Conservation (phyloP, 768 basidiomycete species). For the Mycena kentingensis region DNA sequence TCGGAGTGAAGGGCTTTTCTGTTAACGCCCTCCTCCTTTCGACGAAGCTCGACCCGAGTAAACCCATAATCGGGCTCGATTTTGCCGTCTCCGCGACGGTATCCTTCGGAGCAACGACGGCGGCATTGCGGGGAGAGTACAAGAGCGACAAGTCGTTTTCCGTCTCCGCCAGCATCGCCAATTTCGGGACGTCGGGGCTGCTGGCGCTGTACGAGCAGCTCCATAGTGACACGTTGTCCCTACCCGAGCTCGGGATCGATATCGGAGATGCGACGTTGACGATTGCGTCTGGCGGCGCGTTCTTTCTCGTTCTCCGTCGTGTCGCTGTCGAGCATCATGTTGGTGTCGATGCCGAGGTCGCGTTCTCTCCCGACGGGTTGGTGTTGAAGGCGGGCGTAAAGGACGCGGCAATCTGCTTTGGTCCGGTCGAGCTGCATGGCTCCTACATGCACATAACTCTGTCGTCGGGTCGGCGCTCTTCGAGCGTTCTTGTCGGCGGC, state of each 20-base stretch:
- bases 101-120: not conserved
- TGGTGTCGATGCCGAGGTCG: slow-evolving; percentile 1
- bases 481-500: slow-evolving; percentile 3
- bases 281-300: not conserved
- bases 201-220: slow-evolving; percentile 4
- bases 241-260: slow-evolving; percentile 2
- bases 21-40: not conserved
- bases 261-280: slow-evolving; percentile 3
- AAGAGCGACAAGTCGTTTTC: not conserved
- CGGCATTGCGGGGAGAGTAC: not conserved
- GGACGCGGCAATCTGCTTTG: not conserved
- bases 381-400: not conserved
- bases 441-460: slow-evolving; percentile 1
- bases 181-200: slow-evolving; percentile 2
- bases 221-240: not conserved
- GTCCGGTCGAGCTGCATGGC: not conserved
- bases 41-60: not conserved
- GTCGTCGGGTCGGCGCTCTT: not conserved
- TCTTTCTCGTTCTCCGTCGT: not conserved
- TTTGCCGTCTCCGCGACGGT: slow-evolving; percentile 2
- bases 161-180: not conserved
- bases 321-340: not conserved
- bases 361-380: slow-evolving; percentile 1
- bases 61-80: not conserved
- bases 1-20: slow-evolving; percentile 5